A percentile compares a stretch with the other conserved stretches of the same genome.
These are phyloP conservation scores for Volvox africanus DNA, from an alignment of 139 green algal species.

Conservation along the genomic window DNA sequence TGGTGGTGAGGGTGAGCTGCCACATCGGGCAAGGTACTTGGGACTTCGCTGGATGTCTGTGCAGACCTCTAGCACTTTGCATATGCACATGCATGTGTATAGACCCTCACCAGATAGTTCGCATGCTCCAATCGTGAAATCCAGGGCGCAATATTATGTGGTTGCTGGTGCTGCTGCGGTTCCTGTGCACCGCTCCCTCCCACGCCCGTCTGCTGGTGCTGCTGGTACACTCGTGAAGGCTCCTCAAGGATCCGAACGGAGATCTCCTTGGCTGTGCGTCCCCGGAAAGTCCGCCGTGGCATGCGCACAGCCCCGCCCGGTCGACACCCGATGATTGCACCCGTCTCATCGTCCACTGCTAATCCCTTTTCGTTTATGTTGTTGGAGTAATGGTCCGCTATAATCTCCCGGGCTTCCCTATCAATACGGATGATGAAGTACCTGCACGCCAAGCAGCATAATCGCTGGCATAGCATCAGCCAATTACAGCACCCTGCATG, in stretches of 20 bases:
- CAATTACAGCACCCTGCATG: no score
- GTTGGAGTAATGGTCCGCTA: constrained; percentile 31
- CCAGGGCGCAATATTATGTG: background rate
- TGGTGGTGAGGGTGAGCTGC: no score
- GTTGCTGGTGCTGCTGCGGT: background rate
- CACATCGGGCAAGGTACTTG: no score
- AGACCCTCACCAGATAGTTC: constrained; percentile 35
- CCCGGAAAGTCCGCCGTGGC: background rate
- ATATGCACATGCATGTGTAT: no score
- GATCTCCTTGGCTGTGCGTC: constrained; percentile 30
- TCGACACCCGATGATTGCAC: constrained; percentile 21
- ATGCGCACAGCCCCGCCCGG: background rate
- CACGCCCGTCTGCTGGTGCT: background rate
- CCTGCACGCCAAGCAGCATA: background rate
- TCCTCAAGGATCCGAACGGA: constrained; percentile 14
- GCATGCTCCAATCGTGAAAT: constrained; percentile 16
- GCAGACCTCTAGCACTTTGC: no score
- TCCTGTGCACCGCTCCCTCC: background rate
- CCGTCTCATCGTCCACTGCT: constrained; percentile 39
- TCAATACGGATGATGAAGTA: constrained; percentile 31
- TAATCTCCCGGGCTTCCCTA: background rate
- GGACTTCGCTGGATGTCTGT: no score
- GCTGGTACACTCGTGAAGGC: background rate
- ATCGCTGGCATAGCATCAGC: no score
- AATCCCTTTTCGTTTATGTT: constrained; percentile 37